These are phyloP conservation scores for Suhomyces wounanorum DNA, from an alignment of 1,139 yeast genomes.

Conservation along the genomic window DNA sequence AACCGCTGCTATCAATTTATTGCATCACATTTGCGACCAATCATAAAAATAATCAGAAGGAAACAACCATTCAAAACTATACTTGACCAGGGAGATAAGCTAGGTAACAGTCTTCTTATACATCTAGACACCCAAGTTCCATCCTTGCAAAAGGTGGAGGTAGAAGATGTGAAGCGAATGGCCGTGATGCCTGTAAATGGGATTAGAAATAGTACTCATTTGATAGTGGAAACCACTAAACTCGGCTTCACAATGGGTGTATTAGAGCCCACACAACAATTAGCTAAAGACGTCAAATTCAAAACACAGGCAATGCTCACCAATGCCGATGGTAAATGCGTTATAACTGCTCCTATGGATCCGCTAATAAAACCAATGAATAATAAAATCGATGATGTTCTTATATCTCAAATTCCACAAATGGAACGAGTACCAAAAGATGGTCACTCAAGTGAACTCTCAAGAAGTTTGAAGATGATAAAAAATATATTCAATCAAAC, in stretches of 20 bases:
- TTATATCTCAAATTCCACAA: slow-evolving; percentile 50
- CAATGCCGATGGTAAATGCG: slow-evolving; percentile 10
- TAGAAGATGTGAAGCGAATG: slow-evolving; percentile 43
- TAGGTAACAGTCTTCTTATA: slow-evolving; percentile 35
- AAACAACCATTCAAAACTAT: slow-evolving; percentile 30
- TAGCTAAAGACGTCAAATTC: slow-evolving; percentile 41
- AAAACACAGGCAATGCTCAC: slow-evolving; percentile 24
- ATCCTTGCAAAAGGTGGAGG: slow-evolving; percentile 38
- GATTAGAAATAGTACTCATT: slow-evolving; percentile 26
- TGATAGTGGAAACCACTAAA: slow-evolving; percentile 3
- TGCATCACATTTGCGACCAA: slow-evolving; percentile 14
- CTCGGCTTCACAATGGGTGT: slow-evolving; percentile 6
- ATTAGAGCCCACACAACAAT: slow-evolving; percentile 48
- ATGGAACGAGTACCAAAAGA: slow-evolving; percentile 44
- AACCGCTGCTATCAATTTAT: slow-evolving; percentile 25
- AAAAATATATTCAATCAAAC: slow-evolving; percentile 35
- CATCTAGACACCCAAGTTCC: slow-evolving; percentile 42
- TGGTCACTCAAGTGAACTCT: slow-evolving; percentile 52
- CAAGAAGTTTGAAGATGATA: slow-evolving; percentile 48
- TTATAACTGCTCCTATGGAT: slow-evolving; percentile 50
- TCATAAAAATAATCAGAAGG: slow-evolving; percentile 21
- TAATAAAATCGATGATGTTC: slow-evolving; percentile 47
- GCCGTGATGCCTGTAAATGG: slow-evolving; percentile 44
- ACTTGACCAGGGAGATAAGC: slow-evolving; percentile 29
- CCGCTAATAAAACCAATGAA: slow-evolving; percentile 66